A percentile compares a stretch with the other conserved stretches of the same genome.
Evolutionary conservation across 768 basidiomycete species (phyloP).

Genomic region (Strobilomyces echinocephalus): DNA sequence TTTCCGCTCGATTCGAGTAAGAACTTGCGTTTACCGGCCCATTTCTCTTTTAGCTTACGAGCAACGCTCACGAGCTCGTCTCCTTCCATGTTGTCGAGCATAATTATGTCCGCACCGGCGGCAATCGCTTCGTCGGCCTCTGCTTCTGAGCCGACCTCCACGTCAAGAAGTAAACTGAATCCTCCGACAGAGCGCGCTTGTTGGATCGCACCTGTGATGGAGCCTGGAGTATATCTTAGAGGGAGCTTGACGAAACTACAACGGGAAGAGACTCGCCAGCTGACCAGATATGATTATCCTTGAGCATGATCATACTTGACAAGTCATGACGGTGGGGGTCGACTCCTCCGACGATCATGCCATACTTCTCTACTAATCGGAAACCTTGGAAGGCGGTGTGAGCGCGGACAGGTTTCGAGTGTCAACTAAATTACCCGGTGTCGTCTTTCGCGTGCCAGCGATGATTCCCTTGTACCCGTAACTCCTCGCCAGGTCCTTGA

Average conservation of each 20-base stretch:
- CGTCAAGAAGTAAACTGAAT: slow-evolving; percentile 87
- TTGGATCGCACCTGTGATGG: slow-evolving; percentile 83
- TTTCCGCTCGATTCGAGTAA: slow-evolving; percentile 92
- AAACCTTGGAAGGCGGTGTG: slow-evolving; percentile 56
- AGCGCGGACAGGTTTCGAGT: not conserved
- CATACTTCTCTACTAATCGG: slow-evolving; percentile 96
- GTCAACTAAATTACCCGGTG: slow-evolving; percentile 54
- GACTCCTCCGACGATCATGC: slow-evolving; percentile 95
- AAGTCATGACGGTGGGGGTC: slow-evolving; percentile 94
- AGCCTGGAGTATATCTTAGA: slow-evolving; percentile 46
- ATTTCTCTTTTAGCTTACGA: slow-evolving; percentile 66
- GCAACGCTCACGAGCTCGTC: slow-evolving; percentile 64
- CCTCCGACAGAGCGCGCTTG: slow-evolving; percentile 87
- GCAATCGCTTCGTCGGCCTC: slow-evolving; percentile 97
- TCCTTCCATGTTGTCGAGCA: slow-evolving; percentile 93
- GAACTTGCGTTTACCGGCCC: slow-evolving; percentile 79
- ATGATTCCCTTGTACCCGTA: slow-evolving; percentile 84
- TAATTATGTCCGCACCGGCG: slow-evolving; percentile 91
- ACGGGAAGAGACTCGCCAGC: slow-evolving; percentile 49
- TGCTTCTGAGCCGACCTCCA: slow-evolving; percentile 83
- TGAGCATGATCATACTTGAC: slow-evolving; percentile 99
- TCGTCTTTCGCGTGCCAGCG: slow-evolving; percentile 96
- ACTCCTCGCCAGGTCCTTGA: slow-evolving; percentile 71
- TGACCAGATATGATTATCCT: slow-evolving; percentile 99
- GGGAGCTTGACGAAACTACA: not conserved